phyloP scores from a whole-genome alignment of 2,329 filamentous ascomycete species.

The Aspergillus persii region DNA sequence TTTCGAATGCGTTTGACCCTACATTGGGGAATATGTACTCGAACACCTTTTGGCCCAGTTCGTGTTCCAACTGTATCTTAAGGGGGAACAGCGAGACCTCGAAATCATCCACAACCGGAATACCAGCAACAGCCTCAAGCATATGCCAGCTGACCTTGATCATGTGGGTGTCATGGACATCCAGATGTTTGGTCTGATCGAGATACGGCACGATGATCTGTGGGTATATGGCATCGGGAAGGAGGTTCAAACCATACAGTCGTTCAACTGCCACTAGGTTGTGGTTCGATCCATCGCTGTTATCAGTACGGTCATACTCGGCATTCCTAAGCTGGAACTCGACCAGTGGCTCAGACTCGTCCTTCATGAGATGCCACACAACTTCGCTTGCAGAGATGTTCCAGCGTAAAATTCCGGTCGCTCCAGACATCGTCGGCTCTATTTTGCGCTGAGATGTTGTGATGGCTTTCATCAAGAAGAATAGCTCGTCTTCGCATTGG shows the following conservation, averaged over 20 bases:
- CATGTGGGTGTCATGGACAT: slow-evolving; percentile 72
- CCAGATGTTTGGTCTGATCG: slow-evolving; percentile 59
- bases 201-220: slow-evolving; percentile 92
- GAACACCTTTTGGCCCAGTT: slow-evolving; percentile 88
- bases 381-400: slow-evolving; percentile 93
- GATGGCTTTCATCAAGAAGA: slow-evolving; percentile 99
- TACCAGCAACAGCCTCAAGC: slow-evolving; percentile 96
- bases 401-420: slow-evolving; percentile 81
- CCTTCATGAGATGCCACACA: slow-evolving; percentile 92
- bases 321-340: slow-evolving; percentile 91
- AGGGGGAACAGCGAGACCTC: slow-evolving; percentile 91
- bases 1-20: slow-evolving; percentile 54
- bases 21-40: slow-evolving; percentile 96
- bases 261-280: slow-evolving; percentile 87
- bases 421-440: slow-evolving; percentile 63
- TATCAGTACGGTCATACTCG: slow-evolving; percentile 92
- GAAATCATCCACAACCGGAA: slow-evolving; percentile 95
- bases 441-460: slow-evolving; percentile 89
- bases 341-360: slow-evolving; percentile 80
- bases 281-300: slow-evolving; percentile 93
- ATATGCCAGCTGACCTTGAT: slow-evolving; percentile 95
- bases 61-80: slow-evolving; percentile 88
- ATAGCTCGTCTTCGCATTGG: slow-evolving; percentile 90
- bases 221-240: slow-evolving; percentile 88
- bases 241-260: slow-evolving; percentile 82